These are phyloP conservation scores for Phialophora verrucosa DNA, from an alignment of 2,329 filamentous ascomycete species.

Conservation along the genomic window DNA sequence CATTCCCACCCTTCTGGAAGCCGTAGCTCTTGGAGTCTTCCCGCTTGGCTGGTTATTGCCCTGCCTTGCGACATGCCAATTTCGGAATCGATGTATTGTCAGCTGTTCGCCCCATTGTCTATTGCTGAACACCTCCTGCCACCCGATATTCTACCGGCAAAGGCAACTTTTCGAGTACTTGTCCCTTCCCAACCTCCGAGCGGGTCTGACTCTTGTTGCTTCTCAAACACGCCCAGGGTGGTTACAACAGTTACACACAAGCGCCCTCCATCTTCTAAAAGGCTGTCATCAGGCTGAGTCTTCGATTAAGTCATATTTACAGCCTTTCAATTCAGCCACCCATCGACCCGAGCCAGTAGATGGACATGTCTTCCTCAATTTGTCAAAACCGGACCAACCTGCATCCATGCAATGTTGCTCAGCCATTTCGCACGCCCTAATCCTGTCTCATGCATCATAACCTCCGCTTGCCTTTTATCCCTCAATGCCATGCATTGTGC, in stretches of 20 bases:
- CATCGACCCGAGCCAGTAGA: slow-evolving; percentile 9
- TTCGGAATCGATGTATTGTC: not conserved
- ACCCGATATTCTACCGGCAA: slow-evolving; percentile 17
- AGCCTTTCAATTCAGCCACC: not conserved
- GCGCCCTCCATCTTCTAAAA: not conserved
- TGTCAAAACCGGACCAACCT: not conserved
- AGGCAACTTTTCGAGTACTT: not conserved
- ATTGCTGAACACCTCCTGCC: not conserved
- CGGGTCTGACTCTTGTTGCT: not conserved
- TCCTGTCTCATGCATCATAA: slow-evolving; percentile 15
- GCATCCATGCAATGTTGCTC: slow-evolving; percentile 15
- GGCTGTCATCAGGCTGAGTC: slow-evolving; percentile 9
- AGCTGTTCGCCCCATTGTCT: slow-evolving; percentile 5
- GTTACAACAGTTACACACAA: not conserved
- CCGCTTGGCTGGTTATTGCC: not conserved
- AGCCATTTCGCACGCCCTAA: slow-evolving; percentile 12
- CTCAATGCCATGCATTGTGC: slow-evolving; percentile 13
- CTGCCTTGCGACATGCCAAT: not conserved
- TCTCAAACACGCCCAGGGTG: not conserved
- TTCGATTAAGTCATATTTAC: not conserved
- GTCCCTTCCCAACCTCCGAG: not conserved
- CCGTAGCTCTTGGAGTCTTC: not conserved
- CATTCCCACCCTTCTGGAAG: slow-evolving; percentile 13
- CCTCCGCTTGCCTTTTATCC: slow-evolving; percentile 9
- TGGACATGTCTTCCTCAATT: not conserved